A percentile compares a stretch with the other conserved stretches of the same genome.
Conservation (phyloP, 169 alveolate species). For the Neospora caninum region DNA sequence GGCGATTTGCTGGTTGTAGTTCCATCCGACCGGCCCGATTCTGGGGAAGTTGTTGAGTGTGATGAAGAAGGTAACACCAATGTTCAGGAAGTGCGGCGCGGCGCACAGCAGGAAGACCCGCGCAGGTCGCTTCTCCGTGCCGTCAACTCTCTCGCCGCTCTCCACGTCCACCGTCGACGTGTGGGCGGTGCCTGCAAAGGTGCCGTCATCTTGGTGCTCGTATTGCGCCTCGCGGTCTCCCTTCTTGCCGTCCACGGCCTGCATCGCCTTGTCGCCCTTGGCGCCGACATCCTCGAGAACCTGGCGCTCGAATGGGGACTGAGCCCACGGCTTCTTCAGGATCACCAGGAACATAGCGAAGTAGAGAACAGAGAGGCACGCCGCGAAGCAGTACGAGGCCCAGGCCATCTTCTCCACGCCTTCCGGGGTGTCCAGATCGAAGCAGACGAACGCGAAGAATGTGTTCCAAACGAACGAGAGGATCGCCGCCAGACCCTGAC, state of each 20-base stretch:
- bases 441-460: slow-evolving; percentile 4
- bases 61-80: slow-evolving; percentile 25
- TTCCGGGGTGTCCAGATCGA: slow-evolving; percentile 32
- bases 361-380: background rate
- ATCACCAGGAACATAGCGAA: background rate
- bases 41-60: slow-evolving; percentile 45
- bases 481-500: slow-evolving; percentile 36
- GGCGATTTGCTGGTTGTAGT: background rate
- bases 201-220: background rate
- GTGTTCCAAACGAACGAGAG: slow-evolving; percentile 24
- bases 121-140: background rate
- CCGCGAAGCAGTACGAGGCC: background rate
- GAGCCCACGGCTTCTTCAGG: background rate
- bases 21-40: slow-evolving; percentile 53
- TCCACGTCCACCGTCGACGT: background rate
- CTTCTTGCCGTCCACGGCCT: background rate
- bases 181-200: background rate
- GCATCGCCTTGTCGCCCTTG: background rate
- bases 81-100: background rate
- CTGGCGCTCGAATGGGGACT: background rate
- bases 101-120: background rate
- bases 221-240: background rate
- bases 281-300: background rate
- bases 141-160: background rate
- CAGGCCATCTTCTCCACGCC: background rate